Conservation (phyloP, 2,329 filamentous ascomycete species). For the Pleurostoma richardsiae region DNA sequence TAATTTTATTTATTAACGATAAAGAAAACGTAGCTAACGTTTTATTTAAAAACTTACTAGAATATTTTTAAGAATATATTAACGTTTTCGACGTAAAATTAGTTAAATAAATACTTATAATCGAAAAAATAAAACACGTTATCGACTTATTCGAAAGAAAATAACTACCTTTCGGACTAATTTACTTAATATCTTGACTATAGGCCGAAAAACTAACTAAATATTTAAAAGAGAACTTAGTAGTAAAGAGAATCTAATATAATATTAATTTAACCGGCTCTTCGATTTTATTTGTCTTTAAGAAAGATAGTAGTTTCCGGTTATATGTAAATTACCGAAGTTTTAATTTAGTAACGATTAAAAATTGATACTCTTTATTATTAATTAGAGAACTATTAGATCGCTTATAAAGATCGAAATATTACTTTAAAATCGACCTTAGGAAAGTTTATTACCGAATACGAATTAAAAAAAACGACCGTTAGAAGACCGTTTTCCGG, state of each 20-base stretch:
- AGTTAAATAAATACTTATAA: not conserved
- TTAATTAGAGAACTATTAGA: conserved; percentile 14
- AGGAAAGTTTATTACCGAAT: too few relatives aligned
- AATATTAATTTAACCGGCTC: conserved; percentile 1
- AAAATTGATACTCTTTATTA: conserved; percentile 14
- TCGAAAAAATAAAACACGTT: conserved; percentile 1
- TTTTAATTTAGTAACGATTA: conserved; percentile 17
- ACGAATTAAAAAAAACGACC: too few relatives aligned
- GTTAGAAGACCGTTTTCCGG: too few relatives aligned
- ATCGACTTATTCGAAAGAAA: not conserved
- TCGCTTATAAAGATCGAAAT: conserved; percentile 5
- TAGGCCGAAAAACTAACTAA: conserved; percentile 1
- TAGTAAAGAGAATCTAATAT: conserved; percentile 1
- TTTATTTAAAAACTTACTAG: not conserved
- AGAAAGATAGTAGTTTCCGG: conserved; percentile 10
- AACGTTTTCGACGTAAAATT: not conserved
- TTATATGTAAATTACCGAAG: conserved; percentile 17
- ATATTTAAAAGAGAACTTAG: conserved; percentile 1
- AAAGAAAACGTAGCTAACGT: not conserved
- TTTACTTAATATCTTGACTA: conserved; percentile 1
- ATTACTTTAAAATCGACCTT: conserved; percentile 9
- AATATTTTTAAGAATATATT: not conserved
- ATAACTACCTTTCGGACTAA: not conserved
- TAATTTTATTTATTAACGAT: not conserved
- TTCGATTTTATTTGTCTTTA: conserved; percentile 11